Conservation (phyloP, 106 monocot genomes). For the Narthecium ossifragum region DNA sequence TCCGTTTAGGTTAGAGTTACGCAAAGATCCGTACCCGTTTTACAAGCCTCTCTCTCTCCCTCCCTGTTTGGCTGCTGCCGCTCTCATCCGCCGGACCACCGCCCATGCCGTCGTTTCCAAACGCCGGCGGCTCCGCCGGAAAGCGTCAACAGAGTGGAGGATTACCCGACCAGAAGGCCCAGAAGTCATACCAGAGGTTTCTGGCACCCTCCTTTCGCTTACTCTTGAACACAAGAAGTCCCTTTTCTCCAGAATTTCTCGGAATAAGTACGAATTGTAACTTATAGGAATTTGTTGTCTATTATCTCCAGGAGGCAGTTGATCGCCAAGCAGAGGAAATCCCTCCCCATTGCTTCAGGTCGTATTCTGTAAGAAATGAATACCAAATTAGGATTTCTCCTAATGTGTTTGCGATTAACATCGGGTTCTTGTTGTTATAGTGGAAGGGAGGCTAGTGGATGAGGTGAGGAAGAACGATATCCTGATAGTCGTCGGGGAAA, state of each 20-base stretch:
- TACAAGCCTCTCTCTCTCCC: too few relatives aligned
- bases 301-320: background rate
- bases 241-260: too few relatives aligned
- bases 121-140: background rate
- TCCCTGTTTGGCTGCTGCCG: too few relatives aligned
- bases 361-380: background rate
- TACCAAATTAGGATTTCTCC: background rate
- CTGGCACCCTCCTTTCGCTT: background rate
- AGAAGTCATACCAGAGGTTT: background rate
- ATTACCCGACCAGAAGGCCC: too few relatives aligned
- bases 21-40: too few relatives aligned
- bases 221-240: too few relatives aligned
- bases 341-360: constrained; percentile 9
- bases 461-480: constrained; percentile 75
- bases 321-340: constrained; percentile 3
- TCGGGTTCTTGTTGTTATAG: constrained; percentile 15
- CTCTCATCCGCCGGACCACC: too few relatives aligned
- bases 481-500: constrained; percentile 89
- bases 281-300: background rate
- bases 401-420: background rate
- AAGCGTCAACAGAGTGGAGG: background rate
- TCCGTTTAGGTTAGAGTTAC: too few relatives aligned
- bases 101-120: background rate
- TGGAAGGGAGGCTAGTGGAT: constrained; percentile 65
- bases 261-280: background rate